Conservation (phyloP, 441 rosid genomes). For the Populus hybrid region DNA sequence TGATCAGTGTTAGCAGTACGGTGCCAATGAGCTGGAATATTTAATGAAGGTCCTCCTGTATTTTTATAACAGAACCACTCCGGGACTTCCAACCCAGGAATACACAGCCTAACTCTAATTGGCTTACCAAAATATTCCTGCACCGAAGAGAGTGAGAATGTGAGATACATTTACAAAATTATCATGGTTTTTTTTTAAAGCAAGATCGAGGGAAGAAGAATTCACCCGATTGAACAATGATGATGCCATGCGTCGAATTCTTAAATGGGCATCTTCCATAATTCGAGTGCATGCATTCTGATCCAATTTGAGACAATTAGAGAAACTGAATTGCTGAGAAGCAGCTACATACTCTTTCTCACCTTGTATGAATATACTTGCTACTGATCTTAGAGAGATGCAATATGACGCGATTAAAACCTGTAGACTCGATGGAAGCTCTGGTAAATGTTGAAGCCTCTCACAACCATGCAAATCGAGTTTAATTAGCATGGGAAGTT, state of each 20-base stretch:
- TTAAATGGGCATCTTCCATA: not conserved
- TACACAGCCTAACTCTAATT: not conserved
- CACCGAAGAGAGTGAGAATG: too few species aligned
- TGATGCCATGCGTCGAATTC: not conserved
- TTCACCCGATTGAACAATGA: not conserved
- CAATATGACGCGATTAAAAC: not conserved
- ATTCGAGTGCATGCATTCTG: not conserved
- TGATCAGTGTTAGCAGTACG: not conserved
- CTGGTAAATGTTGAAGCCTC: not conserved
- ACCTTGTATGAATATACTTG: not conserved
- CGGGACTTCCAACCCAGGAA: not conserved
- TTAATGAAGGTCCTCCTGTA: not conserved
- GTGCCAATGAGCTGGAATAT: not conserved
- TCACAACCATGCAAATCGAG: not conserved
- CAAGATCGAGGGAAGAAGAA: not conserved
- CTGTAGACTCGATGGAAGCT: not conserved
- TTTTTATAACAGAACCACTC: not conserved
- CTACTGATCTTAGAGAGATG: not conserved
- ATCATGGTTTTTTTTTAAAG: not conserved
- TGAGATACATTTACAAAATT: not conserved
- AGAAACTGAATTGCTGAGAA: not conserved
- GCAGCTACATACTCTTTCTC: not conserved
- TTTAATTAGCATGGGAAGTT: not conserved
- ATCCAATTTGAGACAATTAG: not conserved
- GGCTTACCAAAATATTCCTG: not conserved